Evolutionary conservation across 2,329 filamentous ascomycete genomes (phyloP), one percentile per base, ranked within the genome.

Genomic region (Paraphaeosphaeria sporulosa): DNA sequence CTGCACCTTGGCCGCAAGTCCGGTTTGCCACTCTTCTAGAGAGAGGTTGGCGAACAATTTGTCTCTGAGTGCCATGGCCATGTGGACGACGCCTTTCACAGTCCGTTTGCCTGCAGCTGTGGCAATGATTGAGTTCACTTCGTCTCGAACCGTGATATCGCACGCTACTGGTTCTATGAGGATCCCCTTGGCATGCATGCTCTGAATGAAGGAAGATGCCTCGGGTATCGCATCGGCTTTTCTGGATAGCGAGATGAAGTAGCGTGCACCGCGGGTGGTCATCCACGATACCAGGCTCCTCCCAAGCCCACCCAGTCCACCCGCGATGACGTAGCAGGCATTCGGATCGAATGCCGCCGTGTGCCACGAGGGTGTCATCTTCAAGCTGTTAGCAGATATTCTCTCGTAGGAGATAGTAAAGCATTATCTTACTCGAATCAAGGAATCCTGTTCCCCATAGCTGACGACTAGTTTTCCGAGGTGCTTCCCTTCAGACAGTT

Each of bases 381-480:
- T 30, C 27, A 30, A 30, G 27, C 8, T 30, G 27, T 30, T 30
- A 30, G 27, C 27, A 30, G 27, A 30, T 4, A 30, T 30, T 30
- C 27, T 8, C 27, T 30, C 27, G 8, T 8, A 30, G 8, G 27
- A 30, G 27, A 8, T 30, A 8, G 27, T 30, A 30, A 30, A 8
- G 27, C 8, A 8, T 4, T 4, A 30, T 30, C 27, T 30, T 30
- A 30, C 27, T 46, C 52, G 48, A 19, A 65, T 5, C 13, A 59
- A 21, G 1, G 61, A 48, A 5, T 55, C 52, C 4, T 44, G 48
- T 15, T 60, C 38, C 10, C 23, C 54, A 46, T 61, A 61, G 6
- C 65, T 60, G 9, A 81, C 62, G 13, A 81, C 76, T 1, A 81
- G 64, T 63, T 81, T 81, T 4, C 80, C 79, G 1, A 75, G 73